Conservation (phyloP, 148 eudicot genomes). For the Polygonum aviculare region DNA sequence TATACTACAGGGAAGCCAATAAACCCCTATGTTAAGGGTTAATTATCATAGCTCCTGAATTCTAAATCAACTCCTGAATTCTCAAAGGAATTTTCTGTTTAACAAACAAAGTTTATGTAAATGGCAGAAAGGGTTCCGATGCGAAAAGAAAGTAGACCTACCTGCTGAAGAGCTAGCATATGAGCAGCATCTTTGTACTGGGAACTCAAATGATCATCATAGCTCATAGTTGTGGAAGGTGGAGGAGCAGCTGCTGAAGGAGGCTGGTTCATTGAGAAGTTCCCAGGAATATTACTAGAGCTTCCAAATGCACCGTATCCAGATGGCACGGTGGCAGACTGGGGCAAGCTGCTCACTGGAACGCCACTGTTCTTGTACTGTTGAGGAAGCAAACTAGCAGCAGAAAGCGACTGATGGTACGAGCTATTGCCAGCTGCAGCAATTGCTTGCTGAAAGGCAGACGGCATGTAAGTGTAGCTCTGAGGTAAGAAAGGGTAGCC, state of each 20-base stretch:
- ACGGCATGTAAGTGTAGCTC: slow-evolving; percentile 72
- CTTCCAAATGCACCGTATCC: slow-evolving; percentile 84
- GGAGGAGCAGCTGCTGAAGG: slow-evolving; percentile 34
- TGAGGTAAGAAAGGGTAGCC: slow-evolving; percentile 68
- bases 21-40: background rate
- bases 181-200: slow-evolving; percentile 81
- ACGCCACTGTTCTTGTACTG: slow-evolving; percentile 52
- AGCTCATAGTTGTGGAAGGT: slow-evolving; percentile 48
- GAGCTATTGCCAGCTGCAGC: slow-evolving; percentile 47
- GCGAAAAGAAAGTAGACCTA: slow-evolving; percentile 14
- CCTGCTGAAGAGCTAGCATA: slow-evolving; percentile 82
- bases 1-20: background rate
- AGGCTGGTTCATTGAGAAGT: slow-evolving; percentile 54
- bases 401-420: slow-evolving; percentile 70
- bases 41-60: background rate
- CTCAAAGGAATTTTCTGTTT: background rate
- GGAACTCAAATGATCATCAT: slow-evolving; percentile 59
- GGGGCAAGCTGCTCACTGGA: slow-evolving; percentile 68
- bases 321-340: slow-evolving; percentile 65
- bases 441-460: slow-evolving; percentile 75
- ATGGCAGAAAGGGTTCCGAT: background rate
- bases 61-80: background rate
- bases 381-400: slow-evolving; percentile 45
- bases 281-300: slow-evolving; percentile 55
- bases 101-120: background rate